Base-by-base conservation (phyloP, 805 yeast genomes). In the Lachancea lanzarotensis region DNA sequence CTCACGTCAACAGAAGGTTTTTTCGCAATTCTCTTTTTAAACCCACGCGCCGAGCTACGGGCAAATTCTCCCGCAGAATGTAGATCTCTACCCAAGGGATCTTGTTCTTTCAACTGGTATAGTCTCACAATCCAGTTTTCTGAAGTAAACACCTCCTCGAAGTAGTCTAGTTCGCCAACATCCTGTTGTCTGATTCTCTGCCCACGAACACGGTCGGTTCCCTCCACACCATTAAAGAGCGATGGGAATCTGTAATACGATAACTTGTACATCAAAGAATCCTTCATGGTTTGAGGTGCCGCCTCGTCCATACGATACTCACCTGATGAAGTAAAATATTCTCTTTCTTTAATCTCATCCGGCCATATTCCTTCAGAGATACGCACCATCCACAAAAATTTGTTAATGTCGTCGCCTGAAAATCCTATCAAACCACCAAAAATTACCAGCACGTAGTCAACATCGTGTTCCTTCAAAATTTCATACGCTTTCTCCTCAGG, bases 291-390 rank as follows among this genome's bases (percentile, higher is more conserved):
- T 22, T 78, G 71, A 2, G 96, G 70, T 13, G 98, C 98, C 29
- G 69, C 69, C 46, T 75, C 79, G 63, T 93, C 98, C 44, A 93
- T 83, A 57, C 81, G 80, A 65, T 88, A 93, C 65, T 89, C 96
- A 50, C 98, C 97, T 45, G 78, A 69, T 4, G 78, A 78, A 18
- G 90, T 84, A 75, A 90, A 93, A 69, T 71, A 93, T 52, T 81
- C 76, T 51, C 93, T 73, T 69, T 93, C 98, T 53, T 73, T 76
- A 47, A 93, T 81, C 62, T 93, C 98, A n/a, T 93, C 97, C 1
- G 98, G 99, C 99, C 99, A 93, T 48, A 93, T 87, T 44, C 98
- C 98, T 68, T 93, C 96, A n/a, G 96, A 78, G 54, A 93, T 93
- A 66, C 98, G 79, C 25, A 93, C 89, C 99, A 93, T 93, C 98